Evolutionary conservation across 805 yeast species (phyloP), one percentile per base, ranked within the genome.

Genomic region (Yarrowia sp.): DNA sequence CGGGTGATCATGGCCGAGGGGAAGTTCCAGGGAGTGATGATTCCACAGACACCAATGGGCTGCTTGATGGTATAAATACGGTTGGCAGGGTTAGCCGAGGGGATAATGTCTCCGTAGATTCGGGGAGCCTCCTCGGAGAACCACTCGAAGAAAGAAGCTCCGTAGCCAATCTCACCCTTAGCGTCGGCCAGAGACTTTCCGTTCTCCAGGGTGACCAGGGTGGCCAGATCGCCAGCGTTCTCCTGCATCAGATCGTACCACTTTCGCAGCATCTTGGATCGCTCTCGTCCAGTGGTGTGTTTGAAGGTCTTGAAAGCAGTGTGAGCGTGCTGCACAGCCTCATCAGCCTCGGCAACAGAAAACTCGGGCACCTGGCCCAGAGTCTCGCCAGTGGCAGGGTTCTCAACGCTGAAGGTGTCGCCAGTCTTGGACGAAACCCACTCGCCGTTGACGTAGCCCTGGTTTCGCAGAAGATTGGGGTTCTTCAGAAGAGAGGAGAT

Each of bases 81-180:
- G 56, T 76, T 73, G 33, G 78, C 71, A 1, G 83, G 75, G 69
- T 78, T 80, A 64, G 83, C 79, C 2, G 91, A 84, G n/a, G 84
- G 83, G 67, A 89, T 85, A 17, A 83, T 79, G 70, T 87, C 88
- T n/a, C 94, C 95, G 66, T 85, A 79, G 34, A 84, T 76, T 72
- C 92, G 83, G 46, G 92, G 90, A 9, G 94, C 94, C 61, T 74
- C 74, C 76, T 89, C 95, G 39, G 96, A 82, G 75, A 87, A 93
- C 97, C 98, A 93, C 74, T 91, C 92, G 76, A 91, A 89, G 77
- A 89, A 92, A 8, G 90, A 84, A 1, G 91, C 88, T 10, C 89
- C 87, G 72, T 87, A 86, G 61, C 72, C 68, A 36, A 89, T 82
- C 75, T 90, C 95, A 6, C 92, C 93, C 61, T 78, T 74, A n/a